Percentiles rank a stretch among this genome's conserved stretches.
Conservation (phyloP, 306 rosid species). For the Arachis stenosperma region DNA sequence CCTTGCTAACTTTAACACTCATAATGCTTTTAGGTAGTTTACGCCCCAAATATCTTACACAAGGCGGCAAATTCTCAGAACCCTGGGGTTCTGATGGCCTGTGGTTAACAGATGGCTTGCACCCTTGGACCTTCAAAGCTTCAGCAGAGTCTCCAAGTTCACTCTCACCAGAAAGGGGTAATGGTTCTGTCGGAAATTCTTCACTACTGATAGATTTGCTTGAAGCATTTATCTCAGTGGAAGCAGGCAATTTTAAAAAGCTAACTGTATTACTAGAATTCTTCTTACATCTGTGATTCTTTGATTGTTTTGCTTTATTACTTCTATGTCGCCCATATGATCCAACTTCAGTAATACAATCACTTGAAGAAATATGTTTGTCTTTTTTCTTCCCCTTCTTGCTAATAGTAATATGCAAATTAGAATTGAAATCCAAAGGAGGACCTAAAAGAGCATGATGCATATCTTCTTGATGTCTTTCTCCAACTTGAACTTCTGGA, state of each 20-base stretch:
- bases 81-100: constrained; percentile 48
- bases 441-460: constrained; percentile 53
- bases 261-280: constrained; percentile 36
- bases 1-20: constrained; percentile 49
- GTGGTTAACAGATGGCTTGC: constrained; percentile 43
- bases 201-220: constrained; percentile 50
- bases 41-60: constrained; percentile 56
- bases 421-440: constrained; percentile 55
- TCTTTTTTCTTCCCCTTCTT: constrained; percentile 65
- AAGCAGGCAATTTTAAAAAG: constrained; percentile 49
- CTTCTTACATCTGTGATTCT: constrained; percentile 55
- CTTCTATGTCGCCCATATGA: constrained; percentile 41
- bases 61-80: constrained; percentile 42
- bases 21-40: constrained; percentile 58
- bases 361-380: constrained; percentile 43
- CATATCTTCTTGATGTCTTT: constrained; percentile 55
- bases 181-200: constrained; percentile 48
- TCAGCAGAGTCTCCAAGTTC: constrained; percentile 43
- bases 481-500: constrained; percentile 67
- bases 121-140: constrained; percentile 44
- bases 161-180: constrained; percentile 49
- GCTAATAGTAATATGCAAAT: constrained; percentile 42
- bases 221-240: constrained; percentile 48
- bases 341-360: constrained; percentile 48
- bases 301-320: constrained; percentile 57